Evolutionary conservation across 2,329 filamentous ascomycete genomes (phyloP).

Genomic region (Parastagonospora nodorum): DNA sequence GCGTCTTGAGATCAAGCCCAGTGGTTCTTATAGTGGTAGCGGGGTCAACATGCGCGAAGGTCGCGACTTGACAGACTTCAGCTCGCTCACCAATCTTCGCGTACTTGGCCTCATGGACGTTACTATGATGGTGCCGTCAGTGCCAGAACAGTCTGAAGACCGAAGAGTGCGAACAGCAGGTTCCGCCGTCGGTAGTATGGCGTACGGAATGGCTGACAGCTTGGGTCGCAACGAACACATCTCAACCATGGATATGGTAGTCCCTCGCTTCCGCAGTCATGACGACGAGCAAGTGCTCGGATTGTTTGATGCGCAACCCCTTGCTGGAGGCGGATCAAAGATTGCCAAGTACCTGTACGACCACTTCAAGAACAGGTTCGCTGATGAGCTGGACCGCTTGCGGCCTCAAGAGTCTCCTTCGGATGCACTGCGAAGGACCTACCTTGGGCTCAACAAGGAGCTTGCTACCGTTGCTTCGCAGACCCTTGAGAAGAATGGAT

Average conservation of each 20-base stretch:
- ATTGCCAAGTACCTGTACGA: constrained; percentile 97
- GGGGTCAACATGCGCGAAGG: constrained; percentile 56
- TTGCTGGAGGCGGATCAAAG: constrained; percentile 88
- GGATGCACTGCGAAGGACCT: constrained; percentile 85
- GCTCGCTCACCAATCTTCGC: constrained; percentile 78
- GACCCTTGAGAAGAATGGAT: constrained; percentile 69
- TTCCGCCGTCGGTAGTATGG: constrained; percentile 86
- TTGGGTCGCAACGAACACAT: constrained; percentile 91
- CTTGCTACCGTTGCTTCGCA: constrained; percentile 83
- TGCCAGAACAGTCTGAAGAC: constrained; percentile 94
- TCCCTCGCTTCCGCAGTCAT: constrained; percentile 86
- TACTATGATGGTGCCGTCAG: constrained; percentile 87
- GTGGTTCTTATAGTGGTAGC: constrained; percentile 60
- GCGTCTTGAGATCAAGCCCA: constrained; percentile 83
- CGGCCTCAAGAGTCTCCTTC: constrained; percentile 73
- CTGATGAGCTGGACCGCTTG: constrained; percentile 76
- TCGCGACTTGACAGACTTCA: constrained; percentile 87
- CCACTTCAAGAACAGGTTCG: constrained; percentile 87
- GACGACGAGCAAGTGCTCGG: constrained; percentile 90
- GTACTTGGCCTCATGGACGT: constrained; percentile 97
- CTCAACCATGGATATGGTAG: constrained; percentile 93
- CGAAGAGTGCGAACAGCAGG: constrained; percentile 94
- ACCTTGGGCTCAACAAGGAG: constrained; percentile 91
- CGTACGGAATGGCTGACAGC: constrained; percentile 97
- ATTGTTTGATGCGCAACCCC: constrained; percentile 93